Conservation (phyloP, 2,329 filamentous ascomycete species). For the Ascochyta rabiei region DNA sequence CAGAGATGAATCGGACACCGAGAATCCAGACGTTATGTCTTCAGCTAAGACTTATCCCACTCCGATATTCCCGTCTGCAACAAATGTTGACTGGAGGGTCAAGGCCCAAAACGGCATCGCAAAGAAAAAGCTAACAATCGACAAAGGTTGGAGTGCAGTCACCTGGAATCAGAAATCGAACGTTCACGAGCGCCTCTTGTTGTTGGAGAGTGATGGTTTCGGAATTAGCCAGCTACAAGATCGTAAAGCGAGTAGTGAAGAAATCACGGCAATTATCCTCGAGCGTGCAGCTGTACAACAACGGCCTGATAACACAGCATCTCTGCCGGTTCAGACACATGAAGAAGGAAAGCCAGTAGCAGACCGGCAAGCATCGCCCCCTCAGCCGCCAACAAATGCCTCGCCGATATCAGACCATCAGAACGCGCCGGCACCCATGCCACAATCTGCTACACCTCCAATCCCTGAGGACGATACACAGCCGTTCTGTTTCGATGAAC, state of each 20-base stretch:
- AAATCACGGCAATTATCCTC: slow-evolving; percentile 2
- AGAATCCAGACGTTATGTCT: background rate
- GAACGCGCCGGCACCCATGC: background rate
- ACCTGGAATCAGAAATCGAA: slow-evolving; percentile 16
- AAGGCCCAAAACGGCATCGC: background rate
- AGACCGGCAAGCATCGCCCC: background rate
- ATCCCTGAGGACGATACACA: background rate
- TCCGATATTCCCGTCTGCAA: background rate
- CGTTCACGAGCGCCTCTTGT: slow-evolving; percentile 3
- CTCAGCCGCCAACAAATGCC: background rate
- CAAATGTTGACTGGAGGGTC: background rate
- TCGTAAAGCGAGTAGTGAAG: background rate
- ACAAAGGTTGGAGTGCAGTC: slow-evolving; percentile 5
- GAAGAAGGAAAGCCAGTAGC: too few species aligned
- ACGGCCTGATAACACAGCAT: background rate
- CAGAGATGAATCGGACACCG: background rate
- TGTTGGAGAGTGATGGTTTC: background rate
- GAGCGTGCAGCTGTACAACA: background rate
- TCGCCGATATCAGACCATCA: background rate
- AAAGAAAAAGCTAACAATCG: slow-evolving; percentile 4
- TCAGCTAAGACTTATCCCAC: background rate
- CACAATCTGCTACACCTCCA: too few species aligned
- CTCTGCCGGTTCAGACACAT: background rate
- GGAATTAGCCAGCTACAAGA: background rate
- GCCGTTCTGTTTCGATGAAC: background rate